Evolutionary conservation across 306 rosid genomes (phyloP), one percentile per base, ranked within the genome.

Genomic region (Oemleria cerasiformis): DNA sequence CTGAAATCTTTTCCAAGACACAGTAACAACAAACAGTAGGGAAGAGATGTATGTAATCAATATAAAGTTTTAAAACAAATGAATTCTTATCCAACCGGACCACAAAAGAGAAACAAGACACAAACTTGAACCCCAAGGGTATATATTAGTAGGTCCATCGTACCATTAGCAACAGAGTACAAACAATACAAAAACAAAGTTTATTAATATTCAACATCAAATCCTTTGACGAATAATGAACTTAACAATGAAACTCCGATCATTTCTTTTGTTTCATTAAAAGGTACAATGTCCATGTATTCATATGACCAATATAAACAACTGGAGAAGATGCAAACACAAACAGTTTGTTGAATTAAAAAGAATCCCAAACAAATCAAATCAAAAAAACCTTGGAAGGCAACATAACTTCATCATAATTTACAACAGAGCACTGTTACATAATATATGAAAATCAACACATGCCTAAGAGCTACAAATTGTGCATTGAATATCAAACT

Each of bases 1-100:
- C n/a, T 13, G 42, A 44, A 13, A 44, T 41, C 25, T 9, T 49
- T 51, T 30, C 8, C 42, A 44, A 16, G 74, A 51, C 38, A 60
- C 42, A 55, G 49, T 25, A 8, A 23, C 25, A 59, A 68, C 40
- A 45, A 65, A 34, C 25, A 38, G 19, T 50, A 45, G 17, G 5
- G 44, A 66, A 50, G 43, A 65, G 25, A 72, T 15, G 54, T 71
- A 70, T 8, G 36, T 15, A 77, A 56, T 48, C 50, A 42, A 63
- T 10, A n/a, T 41, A 47, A 21, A 71, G 67, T n/a, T 40, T 15
- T 8, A 36, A 63, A 21, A 45, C 11, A 5, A 69, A 39, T 38
- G 41, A 55, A 38, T 48, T 6, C 39, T 40, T 8, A 13, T 42
- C 64, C 73, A 25, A 40, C 19, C 54, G 17, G 5, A 41, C 44